Evolutionary conservation across 176 grass and related monocot genomes (phyloP).

Genomic region (Rhynchospora pubera): DNA sequence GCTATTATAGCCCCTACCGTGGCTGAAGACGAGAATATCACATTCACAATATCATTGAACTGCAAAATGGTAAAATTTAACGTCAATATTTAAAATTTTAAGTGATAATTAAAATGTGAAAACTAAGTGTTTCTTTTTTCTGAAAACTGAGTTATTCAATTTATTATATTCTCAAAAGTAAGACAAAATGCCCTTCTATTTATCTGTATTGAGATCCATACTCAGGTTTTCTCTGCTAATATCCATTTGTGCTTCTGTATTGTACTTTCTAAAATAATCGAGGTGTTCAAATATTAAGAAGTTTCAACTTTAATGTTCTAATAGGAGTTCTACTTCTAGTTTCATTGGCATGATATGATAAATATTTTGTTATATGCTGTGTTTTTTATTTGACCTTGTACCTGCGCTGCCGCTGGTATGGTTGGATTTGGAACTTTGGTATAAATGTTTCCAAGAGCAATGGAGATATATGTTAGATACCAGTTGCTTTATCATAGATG

Average conservation of each 20-base stretch:
- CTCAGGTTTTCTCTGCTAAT: not conserved
- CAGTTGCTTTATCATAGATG: not conserved
- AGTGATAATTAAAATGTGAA: slow-evolving; percentile 19
- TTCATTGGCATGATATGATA: not conserved
- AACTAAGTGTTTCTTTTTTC: not conserved
- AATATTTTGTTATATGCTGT: not conserved
- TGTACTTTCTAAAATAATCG: not conserved
- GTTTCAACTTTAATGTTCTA: not conserved
- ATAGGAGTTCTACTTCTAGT: not conserved
- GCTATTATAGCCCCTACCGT: slow-evolving; percentile 82
- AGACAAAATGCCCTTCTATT: not conserved
- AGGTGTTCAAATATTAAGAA: not conserved
- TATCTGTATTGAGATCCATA: not conserved
- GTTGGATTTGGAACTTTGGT: not conserved
- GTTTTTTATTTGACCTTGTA: not conserved
- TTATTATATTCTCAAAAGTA: not conserved
- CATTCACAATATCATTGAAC: slow-evolving; percentile 89
- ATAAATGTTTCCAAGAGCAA: not conserved
- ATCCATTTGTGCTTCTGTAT: not conserved
- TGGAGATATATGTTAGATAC: not conserved
- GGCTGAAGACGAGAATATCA: slow-evolving; percentile 81
- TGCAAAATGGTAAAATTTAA: slow-evolving; percentile 25
- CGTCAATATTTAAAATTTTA: not conserved
- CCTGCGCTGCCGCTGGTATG: not conserved
- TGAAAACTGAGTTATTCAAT: not conserved